Evolutionary conservation across 2,329 filamentous ascomycete genomes (phyloP).

Genomic region (Colletotrichum sp.): DNA sequence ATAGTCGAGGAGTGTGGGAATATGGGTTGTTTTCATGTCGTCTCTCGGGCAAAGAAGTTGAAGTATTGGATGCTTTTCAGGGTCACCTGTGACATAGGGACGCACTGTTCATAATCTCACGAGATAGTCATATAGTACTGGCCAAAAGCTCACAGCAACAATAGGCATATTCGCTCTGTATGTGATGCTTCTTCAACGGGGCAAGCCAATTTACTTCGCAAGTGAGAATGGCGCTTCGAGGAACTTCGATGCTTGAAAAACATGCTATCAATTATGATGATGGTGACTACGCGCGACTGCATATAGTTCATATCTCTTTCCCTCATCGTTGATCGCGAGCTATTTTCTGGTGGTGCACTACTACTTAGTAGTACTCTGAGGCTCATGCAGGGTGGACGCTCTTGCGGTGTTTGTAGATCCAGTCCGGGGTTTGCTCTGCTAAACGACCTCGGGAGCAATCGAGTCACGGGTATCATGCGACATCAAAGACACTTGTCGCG

Average conservation of each 20-base stretch:
- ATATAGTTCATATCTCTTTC: background rate
- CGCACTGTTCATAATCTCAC: background rate
- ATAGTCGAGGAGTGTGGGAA: background rate
- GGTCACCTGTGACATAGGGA: background rate
- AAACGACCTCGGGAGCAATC: background rate
- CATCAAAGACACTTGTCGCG: background rate
- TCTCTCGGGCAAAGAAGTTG: background rate
- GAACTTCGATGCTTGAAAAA: background rate
- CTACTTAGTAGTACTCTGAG: background rate
- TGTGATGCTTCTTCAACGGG: background rate
- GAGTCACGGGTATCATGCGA: background rate
- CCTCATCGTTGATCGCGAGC: background rate
- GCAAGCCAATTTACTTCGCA: background rate
- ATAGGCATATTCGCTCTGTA: background rate
- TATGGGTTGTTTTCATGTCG: background rate
- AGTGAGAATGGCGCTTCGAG: background rate
- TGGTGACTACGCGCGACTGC: background rate
- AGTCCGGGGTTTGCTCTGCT: background rate
- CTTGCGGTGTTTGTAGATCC: background rate
- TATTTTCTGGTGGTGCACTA: background rate
- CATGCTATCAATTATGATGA: background rate
- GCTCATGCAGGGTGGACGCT: background rate
- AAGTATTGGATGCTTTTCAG: background rate
- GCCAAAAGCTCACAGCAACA: background rate
- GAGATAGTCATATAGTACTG: background rate